A percentile compares a stretch with the other conserved stretches of the same genome.
These are phyloP conservation scores for Cystoderma amianthinum DNA, from an alignment of 768 basidiomycete genomes.

Conservation along the genomic window DNA sequence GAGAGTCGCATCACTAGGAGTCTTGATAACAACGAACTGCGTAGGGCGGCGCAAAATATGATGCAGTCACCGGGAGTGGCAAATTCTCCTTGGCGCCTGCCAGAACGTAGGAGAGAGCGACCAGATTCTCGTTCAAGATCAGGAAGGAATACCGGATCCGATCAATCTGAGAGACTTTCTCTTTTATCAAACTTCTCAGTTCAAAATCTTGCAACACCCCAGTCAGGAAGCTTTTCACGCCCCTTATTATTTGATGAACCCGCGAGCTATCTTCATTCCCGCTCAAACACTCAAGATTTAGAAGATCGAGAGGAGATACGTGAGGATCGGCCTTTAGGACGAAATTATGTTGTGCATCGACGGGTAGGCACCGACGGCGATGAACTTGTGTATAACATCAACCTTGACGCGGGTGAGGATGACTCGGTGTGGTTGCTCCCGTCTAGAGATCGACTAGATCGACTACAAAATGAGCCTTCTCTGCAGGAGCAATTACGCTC, in stretches of 20 bases:
- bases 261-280: conserved; percentile 18
- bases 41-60: conserved; percentile 7
- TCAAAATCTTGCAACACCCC: conserved; percentile 28
- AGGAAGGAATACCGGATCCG: background rate
- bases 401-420: conserved; percentile 31
- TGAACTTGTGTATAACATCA: conserved; percentile 31
- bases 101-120: conserved; percentile 12
- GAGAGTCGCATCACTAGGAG: conserved; percentile 6
- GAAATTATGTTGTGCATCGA: conserved; percentile 28
- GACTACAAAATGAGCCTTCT: background rate
- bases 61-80: background rate
- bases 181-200: conserved; percentile 34
- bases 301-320: conserved; percentile 4
- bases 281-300: background rate
- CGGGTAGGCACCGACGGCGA: conserved; percentile 27
- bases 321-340: conserved; percentile 11
- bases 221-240: conserved; percentile 19
- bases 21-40: conserved; percentile 10
- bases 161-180: conserved; percentile 24
- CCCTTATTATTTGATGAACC: conserved; percentile 36
- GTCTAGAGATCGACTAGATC: conserved; percentile 6
- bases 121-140: conserved; percentile 3
- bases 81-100: background rate
- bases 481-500: background rate
- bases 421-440: conserved; percentile 22